phyloP scores from a whole-genome alignment of 2,329 filamentous ascomycete genomes.

The Colletotrichum trifolii region DNA sequence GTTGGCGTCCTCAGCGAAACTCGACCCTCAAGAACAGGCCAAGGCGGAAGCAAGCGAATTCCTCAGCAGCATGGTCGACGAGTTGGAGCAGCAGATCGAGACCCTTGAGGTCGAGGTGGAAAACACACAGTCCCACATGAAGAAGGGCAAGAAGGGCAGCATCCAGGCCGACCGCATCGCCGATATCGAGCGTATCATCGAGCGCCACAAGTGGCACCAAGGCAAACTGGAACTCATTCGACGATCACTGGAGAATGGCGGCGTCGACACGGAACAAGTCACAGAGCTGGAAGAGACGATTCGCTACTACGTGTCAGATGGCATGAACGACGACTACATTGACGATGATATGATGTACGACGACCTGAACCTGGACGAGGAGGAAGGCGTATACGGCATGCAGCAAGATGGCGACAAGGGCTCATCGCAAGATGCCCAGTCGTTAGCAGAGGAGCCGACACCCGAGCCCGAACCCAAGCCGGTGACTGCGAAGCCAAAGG shows the following conservation, averaged over 20 bases:
- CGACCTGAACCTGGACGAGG: constrained; percentile 90
- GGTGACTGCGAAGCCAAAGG: constrained; percentile 48
- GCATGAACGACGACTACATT: constrained; percentile 87
- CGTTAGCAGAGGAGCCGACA: constrained; percentile 81
- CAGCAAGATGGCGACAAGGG: constrained; percentile 82
- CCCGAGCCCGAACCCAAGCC: constrained; percentile 69
- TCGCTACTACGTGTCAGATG: constrained; percentile 93
- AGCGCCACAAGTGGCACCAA: constrained; percentile 97
- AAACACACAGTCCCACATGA: constrained; percentile 85
- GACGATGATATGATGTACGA: constrained; percentile 97
- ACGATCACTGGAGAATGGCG: constrained; percentile 91
- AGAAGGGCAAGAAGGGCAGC: constrained; percentile 91
- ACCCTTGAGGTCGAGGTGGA: constrained; percentile 91
- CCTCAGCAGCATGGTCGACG: constrained; percentile 86
- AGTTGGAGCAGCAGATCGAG: constrained; percentile 94
- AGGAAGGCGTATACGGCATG: constrained; percentile 89
- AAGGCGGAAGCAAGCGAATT: constrained; percentile 91
- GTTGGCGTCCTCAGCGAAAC: constrained; percentile 87
- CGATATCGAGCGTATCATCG: constrained; percentile 84
- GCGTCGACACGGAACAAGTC: constrained; percentile 87
- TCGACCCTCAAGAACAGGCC: constrained; percentile 98
- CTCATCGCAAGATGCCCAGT: constrained; percentile 96
- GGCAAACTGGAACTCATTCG: constrained; percentile 91
- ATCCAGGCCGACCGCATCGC: constrained; percentile 88
- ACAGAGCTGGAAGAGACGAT: constrained; percentile 91